phyloP scores from a whole-genome alignment of 164 flowering plant species.

The Dillenia suffruticosa region DNA sequence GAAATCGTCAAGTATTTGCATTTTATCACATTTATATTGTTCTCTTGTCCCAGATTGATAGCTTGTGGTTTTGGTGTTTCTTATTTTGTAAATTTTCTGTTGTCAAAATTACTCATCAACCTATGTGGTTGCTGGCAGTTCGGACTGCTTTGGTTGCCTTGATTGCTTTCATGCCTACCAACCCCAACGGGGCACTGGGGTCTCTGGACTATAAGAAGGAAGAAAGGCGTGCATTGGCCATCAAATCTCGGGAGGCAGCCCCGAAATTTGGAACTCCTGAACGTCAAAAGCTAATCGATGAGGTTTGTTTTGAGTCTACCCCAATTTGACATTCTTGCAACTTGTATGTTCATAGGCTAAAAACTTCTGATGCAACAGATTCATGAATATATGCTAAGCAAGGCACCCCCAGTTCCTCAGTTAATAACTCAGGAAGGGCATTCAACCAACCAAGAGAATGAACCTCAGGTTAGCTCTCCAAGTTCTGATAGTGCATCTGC shows the following conservation, averaged over 20 bases:
- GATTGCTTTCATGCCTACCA: slow-evolving; percentile 98
- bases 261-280: slow-evolving; percentile 81
- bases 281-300: slow-evolving; percentile 87
- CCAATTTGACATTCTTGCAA: neutral
- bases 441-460: slow-evolving; percentile 24
- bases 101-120: neutral
- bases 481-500: slow-evolving; percentile 10
- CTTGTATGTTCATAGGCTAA: neutral
- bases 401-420: slow-evolving; percentile 76
- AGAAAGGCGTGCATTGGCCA: slow-evolving; percentile 75
- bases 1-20: no score
- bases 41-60: no score
- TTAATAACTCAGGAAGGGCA: slow-evolving; percentile 25
- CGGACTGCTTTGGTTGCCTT: slow-evolving; percentile 94
- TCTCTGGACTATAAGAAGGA: slow-evolving; percentile 87
- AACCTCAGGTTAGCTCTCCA: slow-evolving; percentile 24
- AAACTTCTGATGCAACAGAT: slow-evolving; percentile 35
- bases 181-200: slow-evolving; percentile 91
- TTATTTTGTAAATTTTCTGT: no score
- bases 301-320: slow-evolving; percentile 35
- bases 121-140: slow-evolving; percentile 41
- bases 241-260: slow-evolving; percentile 84
- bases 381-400: slow-evolving; percentile 89
- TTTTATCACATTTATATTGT: no score
- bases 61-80: no score